These are phyloP conservation scores for Purpureocillium lavendulum DNA, from an alignment of 2,329 filamentous ascomycete genomes.

Conservation along the genomic window DNA sequence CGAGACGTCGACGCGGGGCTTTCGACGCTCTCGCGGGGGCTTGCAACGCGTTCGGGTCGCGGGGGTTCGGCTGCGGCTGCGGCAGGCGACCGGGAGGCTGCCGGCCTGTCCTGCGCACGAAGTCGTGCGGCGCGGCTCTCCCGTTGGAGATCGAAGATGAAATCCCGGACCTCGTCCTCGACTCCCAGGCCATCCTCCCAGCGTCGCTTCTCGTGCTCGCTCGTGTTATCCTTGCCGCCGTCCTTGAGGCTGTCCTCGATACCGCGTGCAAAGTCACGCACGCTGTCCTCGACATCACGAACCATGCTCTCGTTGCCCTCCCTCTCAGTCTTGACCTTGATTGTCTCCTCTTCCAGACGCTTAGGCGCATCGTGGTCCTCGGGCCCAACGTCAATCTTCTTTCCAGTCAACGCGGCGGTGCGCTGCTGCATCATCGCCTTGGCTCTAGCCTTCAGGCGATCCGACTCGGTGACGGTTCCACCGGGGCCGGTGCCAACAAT, in stretches of 20 bases:
- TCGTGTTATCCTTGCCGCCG: slow-evolving; percentile 62
- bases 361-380: slow-evolving; percentile 75
- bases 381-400: slow-evolving; percentile 58
- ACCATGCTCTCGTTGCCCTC: slow-evolving; percentile 97
- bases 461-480: slow-evolving; percentile 82
- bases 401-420: slow-evolving; percentile 83
- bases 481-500: slow-evolving; percentile 92
- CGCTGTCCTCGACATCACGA: slow-evolving; percentile 90
- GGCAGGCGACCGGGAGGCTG: slow-evolving; percentile 25
- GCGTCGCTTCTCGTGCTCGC: slow-evolving; percentile 82
- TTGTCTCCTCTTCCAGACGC: slow-evolving; percentile 81
- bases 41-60: slow-evolving; percentile 25
- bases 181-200: slow-evolving; percentile 97
- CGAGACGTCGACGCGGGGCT: slow-evolving; percentile 46
- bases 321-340: slow-evolving; percentile 71
- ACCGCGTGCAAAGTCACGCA: slow-evolving; percentile 75
- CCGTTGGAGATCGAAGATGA: slow-evolving; percentile 92
- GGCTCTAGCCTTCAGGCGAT: slow-evolving; percentile 87
- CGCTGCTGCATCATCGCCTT: slow-evolving; percentile 99
- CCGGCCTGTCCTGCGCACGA: slow-evolving; percentile 47
- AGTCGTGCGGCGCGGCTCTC: slow-evolving; percentile 71
- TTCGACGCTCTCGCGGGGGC: slow-evolving; percentile 36
- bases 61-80: slow-evolving; percentile 34
- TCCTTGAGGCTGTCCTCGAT: slow-evolving; percentile 86
- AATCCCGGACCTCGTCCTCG: slow-evolving; percentile 93